Evolutionary conservation across 768 basidiomycete genomes (phyloP), one percentile per base, ranked within the genome.

Genomic region (Coprinopsis cinerea): DNA sequence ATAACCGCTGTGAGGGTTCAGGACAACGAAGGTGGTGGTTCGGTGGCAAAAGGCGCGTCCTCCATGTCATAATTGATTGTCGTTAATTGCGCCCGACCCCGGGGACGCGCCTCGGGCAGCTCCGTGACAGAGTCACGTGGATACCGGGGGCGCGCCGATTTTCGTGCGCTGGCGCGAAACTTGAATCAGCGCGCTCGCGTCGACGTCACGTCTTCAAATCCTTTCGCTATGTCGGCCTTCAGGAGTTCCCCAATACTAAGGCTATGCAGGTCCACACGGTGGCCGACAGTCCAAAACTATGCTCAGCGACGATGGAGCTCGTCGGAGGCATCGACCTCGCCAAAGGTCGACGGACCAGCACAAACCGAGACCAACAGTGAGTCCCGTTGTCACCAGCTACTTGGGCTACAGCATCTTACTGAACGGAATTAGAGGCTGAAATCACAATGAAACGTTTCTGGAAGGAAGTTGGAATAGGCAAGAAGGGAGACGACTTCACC

Each of bases 391-490:
- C 22, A 11, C 18, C 37, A 39, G 18, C 18, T 27, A 27, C 24
- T 14, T 23, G 23, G 10, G 42, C 17, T 27, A 23, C 24, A 54
- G 22, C 42, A 28, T 28, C 43, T 39, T 30, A 9, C 39, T 35
- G 13, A 47, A 32, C 30, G 43, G 11, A 25, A 9, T 28, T 52
- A 6, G 58, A 96, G 93, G 92, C 90, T 10, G 91, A 96, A 66
- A 78, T 81, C 32, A 88, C 90, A 1, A 72, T 90, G 65, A 85
- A 87, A 56, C 75, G 96, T 22, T 98, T 98, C 63, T 99, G 96
- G 96, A 93, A 92, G 61, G 79, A 78, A 0, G 96, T 94, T n/a
- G 79, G 78, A 15, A 72, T 97, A 48, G 81, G 86, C 54, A 67
- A 74, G 48, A 76, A 76, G 53, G 72, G 67, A 4, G 71, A 77